These are phyloP conservation scores for Apophysomyces elegans DNA, from an alignment of 371 early-diverging fungal genomes.

Conservation along the genomic window DNA sequence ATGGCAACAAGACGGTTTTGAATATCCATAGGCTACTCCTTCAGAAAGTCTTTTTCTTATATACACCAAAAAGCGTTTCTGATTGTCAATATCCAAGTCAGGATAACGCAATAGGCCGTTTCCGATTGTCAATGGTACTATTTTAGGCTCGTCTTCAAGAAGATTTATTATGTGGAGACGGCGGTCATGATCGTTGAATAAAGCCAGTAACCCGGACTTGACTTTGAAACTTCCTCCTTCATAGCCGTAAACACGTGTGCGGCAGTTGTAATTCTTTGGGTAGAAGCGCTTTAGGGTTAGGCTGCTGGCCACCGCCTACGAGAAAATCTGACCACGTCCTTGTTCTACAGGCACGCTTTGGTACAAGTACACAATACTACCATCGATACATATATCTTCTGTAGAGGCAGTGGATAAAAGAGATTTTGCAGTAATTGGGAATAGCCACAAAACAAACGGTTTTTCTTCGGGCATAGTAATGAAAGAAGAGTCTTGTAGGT, in stretches of 20 bases:
- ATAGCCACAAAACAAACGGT: constrained; percentile 50
- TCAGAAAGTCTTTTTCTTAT: constrained; percentile 66
- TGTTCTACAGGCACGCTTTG: constrained; percentile 38
- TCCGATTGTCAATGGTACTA: constrained; percentile 50
- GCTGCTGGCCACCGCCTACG: constrained; percentile 11
- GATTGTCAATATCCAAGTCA: constrained; percentile 58
- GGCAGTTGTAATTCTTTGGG: constrained; percentile 43
- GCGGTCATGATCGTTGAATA: constrained; percentile 62
- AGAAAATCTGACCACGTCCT: constrained; percentile 50
- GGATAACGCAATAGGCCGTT: constrained; percentile 61
- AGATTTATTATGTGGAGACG: constrained; percentile 60
- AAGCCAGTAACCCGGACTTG: constrained; percentile 58
- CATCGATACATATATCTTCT: constrained; percentile 34
- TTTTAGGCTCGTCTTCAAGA: constrained; percentile 20
- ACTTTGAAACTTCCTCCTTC: constrained; percentile 71
- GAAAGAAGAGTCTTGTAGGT: background rate
- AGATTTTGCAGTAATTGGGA: constrained; percentile 46
- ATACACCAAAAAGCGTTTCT: constrained; percentile 58
- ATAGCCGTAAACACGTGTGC: constrained; percentile 75
- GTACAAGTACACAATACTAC: constrained; percentile 38
- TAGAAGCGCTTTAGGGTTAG: constrained; percentile 23
- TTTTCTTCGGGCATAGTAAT: constrained; percentile 29
- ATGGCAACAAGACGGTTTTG: constrained; percentile 64
- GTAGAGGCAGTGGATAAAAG: constrained; percentile 31
- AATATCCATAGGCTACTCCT: constrained; percentile 63